These are phyloP conservation scores for Kandelia obovata DNA, from an alignment of 345 rosid species.

Conservation along the genomic window DNA sequence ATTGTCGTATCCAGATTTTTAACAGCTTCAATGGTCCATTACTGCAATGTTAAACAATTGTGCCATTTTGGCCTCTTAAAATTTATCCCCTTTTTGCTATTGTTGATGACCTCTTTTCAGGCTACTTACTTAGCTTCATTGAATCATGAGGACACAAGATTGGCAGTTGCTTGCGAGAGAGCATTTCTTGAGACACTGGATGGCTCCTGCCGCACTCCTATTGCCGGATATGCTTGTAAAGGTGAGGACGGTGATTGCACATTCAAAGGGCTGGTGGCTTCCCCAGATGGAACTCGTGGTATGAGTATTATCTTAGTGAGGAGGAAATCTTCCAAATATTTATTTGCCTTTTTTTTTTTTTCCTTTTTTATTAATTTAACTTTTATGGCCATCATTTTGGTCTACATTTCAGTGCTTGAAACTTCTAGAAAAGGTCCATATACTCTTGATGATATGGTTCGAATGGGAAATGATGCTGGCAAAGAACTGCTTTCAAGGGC, in stretches of 20 bases:
- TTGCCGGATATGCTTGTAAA: constrained; percentile 84
- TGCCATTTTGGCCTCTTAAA: not conserved
- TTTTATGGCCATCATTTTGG: constrained; percentile 10
- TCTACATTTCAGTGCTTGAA: constrained; percentile 68
- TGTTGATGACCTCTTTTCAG: constrained; percentile 29
- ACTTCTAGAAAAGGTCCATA: constrained; percentile 81
- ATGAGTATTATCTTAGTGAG: constrained; percentile 14
- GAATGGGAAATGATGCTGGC: constrained; percentile 91
- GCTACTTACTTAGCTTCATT: constrained; percentile 69
- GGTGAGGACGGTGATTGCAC: constrained; percentile 74
- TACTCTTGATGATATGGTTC: constrained; percentile 64
- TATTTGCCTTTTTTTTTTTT: not conserved
- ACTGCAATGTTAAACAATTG: too few species aligned
- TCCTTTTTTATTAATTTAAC: not conserved
- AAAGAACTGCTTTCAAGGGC: constrained; percentile 76
- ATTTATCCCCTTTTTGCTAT: not conserved
- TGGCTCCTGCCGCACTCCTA: constrained; percentile 98
- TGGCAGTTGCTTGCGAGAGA: constrained; percentile 88
- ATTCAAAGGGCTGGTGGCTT: constrained; percentile 89
- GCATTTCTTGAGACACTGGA: constrained; percentile 80
- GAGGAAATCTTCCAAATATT: not conserved
- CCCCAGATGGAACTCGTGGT: constrained; percentile 91
- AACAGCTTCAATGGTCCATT: too few species aligned
- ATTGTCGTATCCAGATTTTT: too few species aligned
- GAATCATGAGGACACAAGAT: constrained; percentile 91